Evolutionary conservation across 257 asterid species (phyloP).

Genomic region (Mentha longifolia): DNA sequence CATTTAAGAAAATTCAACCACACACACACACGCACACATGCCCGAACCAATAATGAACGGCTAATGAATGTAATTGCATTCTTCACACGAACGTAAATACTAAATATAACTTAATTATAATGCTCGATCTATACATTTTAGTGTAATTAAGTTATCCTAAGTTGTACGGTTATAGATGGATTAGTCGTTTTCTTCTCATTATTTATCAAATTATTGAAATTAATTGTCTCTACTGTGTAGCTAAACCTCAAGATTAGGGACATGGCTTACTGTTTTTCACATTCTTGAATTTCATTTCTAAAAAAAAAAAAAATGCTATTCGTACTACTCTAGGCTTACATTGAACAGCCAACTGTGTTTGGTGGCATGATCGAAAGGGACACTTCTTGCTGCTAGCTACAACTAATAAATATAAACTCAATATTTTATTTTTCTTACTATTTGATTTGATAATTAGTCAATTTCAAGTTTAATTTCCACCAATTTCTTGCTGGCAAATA

Average conservation of each 20-base stretch:
- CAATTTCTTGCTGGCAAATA: not conserved
- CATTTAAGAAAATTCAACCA: not conserved
- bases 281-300: not conserved
- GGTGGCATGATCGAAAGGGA: constrained; percentile 19
- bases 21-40: not conserved
- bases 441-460: not conserved
- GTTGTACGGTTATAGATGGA: not conserved
- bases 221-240: constrained; percentile 14
- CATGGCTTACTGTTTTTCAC: not conserved
- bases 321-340: not conserved
- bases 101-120: too few species aligned
- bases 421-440: too few species aligned
- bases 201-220: not conserved
- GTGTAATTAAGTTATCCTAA: not conserved
- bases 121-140: not conserved
- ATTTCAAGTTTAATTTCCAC: not conserved
- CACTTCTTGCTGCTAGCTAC: not conserved
- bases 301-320: not conserved
- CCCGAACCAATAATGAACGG: constrained; percentile 28
- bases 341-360: constrained; percentile 26
- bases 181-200: not conserved
- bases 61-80: constrained; percentile 25
- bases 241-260: constrained; percentile 12
- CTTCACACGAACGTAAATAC: not conserved
- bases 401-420: too few species aligned